phyloP scores from a whole-genome alignment of 2,329 filamentous ascomycete genomes.

The Hymenoscyphus fraxineus region DNA sequence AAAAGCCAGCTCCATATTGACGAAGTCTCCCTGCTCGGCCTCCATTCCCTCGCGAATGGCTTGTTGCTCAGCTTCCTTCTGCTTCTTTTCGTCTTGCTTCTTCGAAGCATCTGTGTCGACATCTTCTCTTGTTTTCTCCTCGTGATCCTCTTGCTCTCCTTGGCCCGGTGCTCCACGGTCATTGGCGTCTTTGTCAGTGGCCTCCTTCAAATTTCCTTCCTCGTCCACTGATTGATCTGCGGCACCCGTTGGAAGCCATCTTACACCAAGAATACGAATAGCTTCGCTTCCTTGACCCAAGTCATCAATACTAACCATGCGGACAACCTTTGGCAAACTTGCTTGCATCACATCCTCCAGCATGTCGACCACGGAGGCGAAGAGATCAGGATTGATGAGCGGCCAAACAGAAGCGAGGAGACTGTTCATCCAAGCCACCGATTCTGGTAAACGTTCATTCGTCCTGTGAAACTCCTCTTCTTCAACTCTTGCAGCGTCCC shows the following conservation, averaged over 20 bases:
- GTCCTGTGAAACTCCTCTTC: constrained; percentile 40
- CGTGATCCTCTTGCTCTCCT: constrained; percentile 30
- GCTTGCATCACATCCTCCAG: constrained; percentile 80
- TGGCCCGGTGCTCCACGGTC: constrained; percentile 47
- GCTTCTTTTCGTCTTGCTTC: constrained; percentile 27
- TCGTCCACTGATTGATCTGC: constrained; percentile 57
- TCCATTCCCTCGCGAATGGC: constrained; percentile 57
- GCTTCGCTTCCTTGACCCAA: constrained; percentile 72
- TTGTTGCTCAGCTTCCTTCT: constrained; percentile 39
- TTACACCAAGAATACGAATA: constrained; percentile 64
- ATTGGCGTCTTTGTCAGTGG: constrained; percentile 41
- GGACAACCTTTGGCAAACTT: constrained; percentile 62
- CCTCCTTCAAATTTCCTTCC: constrained; percentile 49
- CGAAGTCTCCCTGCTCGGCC: constrained; percentile 72
- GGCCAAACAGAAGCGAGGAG: constrained; percentile 67
- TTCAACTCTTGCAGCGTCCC: constrained; percentile 58
- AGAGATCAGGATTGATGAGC: constrained; percentile 71
- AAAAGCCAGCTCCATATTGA: constrained; percentile 73
- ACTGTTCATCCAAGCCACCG: constrained; percentile 68
- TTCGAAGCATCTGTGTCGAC: constrained; percentile 30
- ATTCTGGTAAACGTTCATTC: constrained; percentile 34
- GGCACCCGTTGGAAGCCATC: constrained; percentile 69
- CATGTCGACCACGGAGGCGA: constrained; percentile 63
- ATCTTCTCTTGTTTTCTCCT: constrained; percentile 35
- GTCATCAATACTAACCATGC: constrained; percentile 74